phyloP scores from a whole-genome alignment of 306 rosid genomes.

The Acmispon strigosus region DNA sequence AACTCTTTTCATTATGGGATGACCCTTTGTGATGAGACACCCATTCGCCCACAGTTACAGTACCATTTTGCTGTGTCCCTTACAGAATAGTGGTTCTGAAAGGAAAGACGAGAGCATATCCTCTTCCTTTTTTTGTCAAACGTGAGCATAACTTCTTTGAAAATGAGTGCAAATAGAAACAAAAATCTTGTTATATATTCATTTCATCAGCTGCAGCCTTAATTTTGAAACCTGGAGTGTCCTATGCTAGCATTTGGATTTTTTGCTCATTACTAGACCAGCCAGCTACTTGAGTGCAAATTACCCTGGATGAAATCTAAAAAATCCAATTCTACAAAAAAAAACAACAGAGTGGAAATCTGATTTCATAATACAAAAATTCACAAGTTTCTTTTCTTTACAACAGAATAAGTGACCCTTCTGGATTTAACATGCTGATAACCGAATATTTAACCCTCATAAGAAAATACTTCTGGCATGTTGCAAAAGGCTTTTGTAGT shows the following conservation, averaged over 20 bases:
- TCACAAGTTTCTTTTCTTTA: not conserved
- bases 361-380: not conserved
- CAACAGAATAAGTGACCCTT: not conserved
- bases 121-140: too few relatives aligned
- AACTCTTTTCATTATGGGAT: too few relatives aligned
- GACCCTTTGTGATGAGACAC: too few relatives aligned
- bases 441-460: conserved; percentile 18
- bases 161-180: too few relatives aligned
- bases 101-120: too few relatives aligned
- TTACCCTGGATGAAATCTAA: not conserved
- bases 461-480: conserved; percentile 60
- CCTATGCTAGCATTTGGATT: not conserved
- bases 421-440: not conserved
- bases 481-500: conserved; percentile 56
- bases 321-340: conserved; percentile 6
- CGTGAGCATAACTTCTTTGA: too few relatives aligned
- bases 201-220: not conserved
- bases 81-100: too few relatives aligned
- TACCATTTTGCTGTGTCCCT: too few relatives aligned
- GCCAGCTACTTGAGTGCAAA: not conserved
- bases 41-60: too few relatives aligned
- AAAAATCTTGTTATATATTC: not conserved
- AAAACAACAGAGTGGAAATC: not conserved
- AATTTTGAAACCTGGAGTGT: not conserved
- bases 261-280: not conserved